Conservation (phyloP, 345 rosid species). For the Bruguiera parviflora region DNA sequence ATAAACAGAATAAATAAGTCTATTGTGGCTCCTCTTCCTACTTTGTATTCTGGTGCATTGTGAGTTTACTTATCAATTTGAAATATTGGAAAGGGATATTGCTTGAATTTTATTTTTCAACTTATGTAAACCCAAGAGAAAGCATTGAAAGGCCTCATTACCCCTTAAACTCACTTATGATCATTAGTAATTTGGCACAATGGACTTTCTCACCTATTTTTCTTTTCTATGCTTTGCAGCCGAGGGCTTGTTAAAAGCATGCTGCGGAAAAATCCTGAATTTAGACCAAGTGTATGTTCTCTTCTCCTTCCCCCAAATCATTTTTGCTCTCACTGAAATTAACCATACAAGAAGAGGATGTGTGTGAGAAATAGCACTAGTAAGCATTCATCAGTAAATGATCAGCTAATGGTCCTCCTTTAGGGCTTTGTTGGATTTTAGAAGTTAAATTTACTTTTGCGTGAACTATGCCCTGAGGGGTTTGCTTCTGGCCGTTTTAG, state of each 20-base stretch:
- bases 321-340: not conserved
- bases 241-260: conserved; percentile 93
- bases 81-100: not conserved
- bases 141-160: not conserved
- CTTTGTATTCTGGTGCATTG: conserved; percentile 82
- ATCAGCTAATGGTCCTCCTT: too few species aligned
- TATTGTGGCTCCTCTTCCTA: conserved; percentile 92
- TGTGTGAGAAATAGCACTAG: too few species aligned
- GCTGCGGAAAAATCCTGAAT: conserved; percentile 97
- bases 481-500: too few species aligned
- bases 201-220: conserved; percentile 1
- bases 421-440: too few species aligned
- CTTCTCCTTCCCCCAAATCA: not conserved
- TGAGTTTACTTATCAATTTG: conserved; percentile 34
- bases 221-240: conserved; percentile 39
- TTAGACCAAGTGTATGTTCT: conserved; percentile 86
- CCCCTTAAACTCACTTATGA: not conserved
- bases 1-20: conserved; percentile 96
- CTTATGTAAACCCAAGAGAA: not conserved
- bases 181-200: not conserved
- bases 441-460: too few species aligned
- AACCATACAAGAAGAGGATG: not conserved
- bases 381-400: too few species aligned
- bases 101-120: not conserved
- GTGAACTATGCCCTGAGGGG: too few species aligned